Conservation (phyloP, 257 asterid species). For the Lantana camara region DNA sequence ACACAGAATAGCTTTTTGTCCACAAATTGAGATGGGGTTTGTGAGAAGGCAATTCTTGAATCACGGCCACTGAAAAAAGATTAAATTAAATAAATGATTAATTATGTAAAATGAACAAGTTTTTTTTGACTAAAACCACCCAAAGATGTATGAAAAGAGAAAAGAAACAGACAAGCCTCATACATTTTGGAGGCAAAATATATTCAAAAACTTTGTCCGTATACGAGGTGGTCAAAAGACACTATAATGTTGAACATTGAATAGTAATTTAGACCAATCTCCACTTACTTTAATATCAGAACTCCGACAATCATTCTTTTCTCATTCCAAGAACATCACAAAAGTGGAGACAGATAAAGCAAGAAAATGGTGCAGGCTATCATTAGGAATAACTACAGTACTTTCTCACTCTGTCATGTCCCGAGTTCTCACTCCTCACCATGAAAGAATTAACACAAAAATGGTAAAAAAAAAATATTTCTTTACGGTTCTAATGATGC, state of each 20-base stretch:
- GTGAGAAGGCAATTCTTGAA: conserved; percentile 41
- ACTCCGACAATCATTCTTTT: no score
- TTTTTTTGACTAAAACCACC: background rate
- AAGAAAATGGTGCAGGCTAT: conserved; percentile 12
- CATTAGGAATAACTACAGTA: conserved; percentile 8
- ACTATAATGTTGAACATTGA: background rate
- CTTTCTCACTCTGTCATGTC: conserved; percentile 24
- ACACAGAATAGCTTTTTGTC: conserved; percentile 42
- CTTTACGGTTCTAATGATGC: background rate
- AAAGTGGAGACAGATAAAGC: conserved; percentile 25
- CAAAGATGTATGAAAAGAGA: background rate
- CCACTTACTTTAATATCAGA: background rate
- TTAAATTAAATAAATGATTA: background rate
- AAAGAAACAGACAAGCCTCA: background rate
- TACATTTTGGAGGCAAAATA: background rate
- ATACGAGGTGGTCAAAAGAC: background rate
- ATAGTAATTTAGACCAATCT: background rate
- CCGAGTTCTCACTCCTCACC: conserved; percentile 28
- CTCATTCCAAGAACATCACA: background rate
- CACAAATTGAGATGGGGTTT: conserved; percentile 38
- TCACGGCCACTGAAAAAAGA: conserved; percentile 51
- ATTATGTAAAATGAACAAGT: background rate
- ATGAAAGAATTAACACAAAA: conserved; percentile 6
- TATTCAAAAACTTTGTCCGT: background rate
- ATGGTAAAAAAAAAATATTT: conserved; percentile 7